A percentile compares a stretch with the other conserved stretches of the same genome.
Conservation (phyloP, 2,329 filamentous ascomycete genomes). For the Xylariales sp. region DNA sequence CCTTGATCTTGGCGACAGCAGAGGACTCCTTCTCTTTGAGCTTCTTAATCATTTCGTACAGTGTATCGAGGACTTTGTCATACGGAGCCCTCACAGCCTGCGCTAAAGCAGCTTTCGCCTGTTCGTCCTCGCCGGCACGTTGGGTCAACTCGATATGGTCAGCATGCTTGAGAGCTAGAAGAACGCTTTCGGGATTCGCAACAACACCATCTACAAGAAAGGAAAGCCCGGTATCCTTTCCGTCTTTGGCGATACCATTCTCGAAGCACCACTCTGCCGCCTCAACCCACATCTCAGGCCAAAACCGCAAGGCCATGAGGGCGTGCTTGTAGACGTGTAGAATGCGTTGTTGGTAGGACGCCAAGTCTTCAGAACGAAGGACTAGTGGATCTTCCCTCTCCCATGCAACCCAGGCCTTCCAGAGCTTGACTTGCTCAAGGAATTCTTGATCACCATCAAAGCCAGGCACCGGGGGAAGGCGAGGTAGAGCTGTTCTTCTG, state of each 20-base stretch:
- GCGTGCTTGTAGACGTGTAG: slow-evolving; percentile 94
- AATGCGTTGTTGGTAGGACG: slow-evolving; percentile 80
- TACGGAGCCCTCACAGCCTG: slow-evolving; percentile 84
- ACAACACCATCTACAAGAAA: slow-evolving; percentile 85
- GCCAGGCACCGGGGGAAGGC: slow-evolving; percentile 83
- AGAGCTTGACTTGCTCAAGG: slow-evolving; percentile 83
- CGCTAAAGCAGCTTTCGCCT: slow-evolving; percentile 79
- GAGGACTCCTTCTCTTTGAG: slow-evolving; percentile 71
- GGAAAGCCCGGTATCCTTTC: slow-evolving; percentile 72
- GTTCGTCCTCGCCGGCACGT: slow-evolving; percentile 80
- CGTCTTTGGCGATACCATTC: slow-evolving; percentile 71
- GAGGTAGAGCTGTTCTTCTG: slow-evolving; percentile 80
- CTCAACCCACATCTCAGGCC: slow-evolving; percentile 96
- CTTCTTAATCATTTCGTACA: slow-evolving; percentile 88
- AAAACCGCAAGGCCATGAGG: slow-evolving; percentile 91
- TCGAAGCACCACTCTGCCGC: slow-evolving; percentile 92
- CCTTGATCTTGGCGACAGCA: slow-evolving; percentile 68
- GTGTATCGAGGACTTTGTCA: slow-evolving; percentile 81
- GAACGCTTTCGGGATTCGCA: slow-evolving; percentile 92
- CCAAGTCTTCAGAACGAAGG: slow-evolving; percentile 81
- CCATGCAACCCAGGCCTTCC: slow-evolving; percentile 95
- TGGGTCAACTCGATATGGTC: slow-evolving; percentile 87
- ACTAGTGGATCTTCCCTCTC: slow-evolving; percentile 94
- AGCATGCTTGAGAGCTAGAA: slow-evolving; percentile 89
- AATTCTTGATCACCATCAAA: slow-evolving; percentile 91